Evolutionary conservation across 345 rosid species (phyloP).

Genomic region (Turnera subulata): DNA sequence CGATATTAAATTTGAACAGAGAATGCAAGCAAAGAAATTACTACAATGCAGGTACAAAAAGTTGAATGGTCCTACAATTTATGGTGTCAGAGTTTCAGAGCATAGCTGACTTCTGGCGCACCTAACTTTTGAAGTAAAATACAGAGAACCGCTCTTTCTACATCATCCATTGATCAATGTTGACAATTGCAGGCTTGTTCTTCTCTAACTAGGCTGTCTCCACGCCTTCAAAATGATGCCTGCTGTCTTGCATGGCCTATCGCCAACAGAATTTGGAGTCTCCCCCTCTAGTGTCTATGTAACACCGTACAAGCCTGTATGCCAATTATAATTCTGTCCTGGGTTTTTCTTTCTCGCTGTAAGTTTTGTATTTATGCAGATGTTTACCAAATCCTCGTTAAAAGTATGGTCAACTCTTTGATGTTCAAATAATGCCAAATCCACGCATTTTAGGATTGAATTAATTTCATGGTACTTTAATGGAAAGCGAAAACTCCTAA

Average conservation of each 20-base stretch:
- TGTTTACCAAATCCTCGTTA: too few species aligned
- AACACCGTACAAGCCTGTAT: neutral
- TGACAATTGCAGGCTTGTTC: neutral
- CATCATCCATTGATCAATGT: neutral
- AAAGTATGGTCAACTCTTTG: too few species aligned
- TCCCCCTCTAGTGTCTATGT: neutral
- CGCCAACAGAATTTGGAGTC: neutral
- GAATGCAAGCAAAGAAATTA: neutral
- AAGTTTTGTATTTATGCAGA: neutral
- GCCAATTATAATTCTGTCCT: neutral
- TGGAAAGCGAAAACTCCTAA: too few species aligned
- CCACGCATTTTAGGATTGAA: too few species aligned
- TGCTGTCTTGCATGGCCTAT: too few species aligned
- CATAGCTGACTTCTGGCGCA: neutral
- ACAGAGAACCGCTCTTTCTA: neutral
- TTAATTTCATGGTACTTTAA: too few species aligned
- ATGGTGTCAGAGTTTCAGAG: neutral
- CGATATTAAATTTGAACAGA: too few species aligned
- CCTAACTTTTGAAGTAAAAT: neutral
- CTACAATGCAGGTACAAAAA: too few species aligned
- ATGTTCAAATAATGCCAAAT: too few species aligned
- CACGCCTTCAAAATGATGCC: neutral
- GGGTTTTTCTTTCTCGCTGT: too few species aligned
- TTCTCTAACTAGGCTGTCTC: neutral
- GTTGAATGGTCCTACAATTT: constrained; percentile 8